Evolutionary conservation across 352 stramenopile genomes (phyloP), one percentile per base, ranked within the genome.

Genomic region (Elongisporangium anandrum): DNA sequence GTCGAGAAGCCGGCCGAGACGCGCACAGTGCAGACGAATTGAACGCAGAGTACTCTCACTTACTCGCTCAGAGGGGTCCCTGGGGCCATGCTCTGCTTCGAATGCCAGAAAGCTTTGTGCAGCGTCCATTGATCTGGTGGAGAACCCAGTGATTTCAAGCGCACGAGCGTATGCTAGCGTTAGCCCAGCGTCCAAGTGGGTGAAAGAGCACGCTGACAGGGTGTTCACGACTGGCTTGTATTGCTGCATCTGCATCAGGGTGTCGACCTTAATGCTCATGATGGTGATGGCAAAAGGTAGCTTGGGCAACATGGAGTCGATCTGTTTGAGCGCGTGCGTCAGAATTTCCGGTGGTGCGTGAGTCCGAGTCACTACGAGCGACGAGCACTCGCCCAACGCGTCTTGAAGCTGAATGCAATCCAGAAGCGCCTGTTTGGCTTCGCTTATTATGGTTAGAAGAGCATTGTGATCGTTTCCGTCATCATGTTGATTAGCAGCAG

Each of bases 371-470:
- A 20, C 23, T 17, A 68, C 47, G 2, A 77, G 47, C 15, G 50
- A 21, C 48, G 56, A 47, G 20, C 26, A 66, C 16, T 57, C 54
- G 22, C 50, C 19, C 5, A 71, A 23, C 8, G 56, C 56, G 10
- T 50, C 60, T 48, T 79, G 62, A 49, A 71, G 67, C 57, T 60
- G 45, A 19, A 75, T 72, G 50, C 61, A 79, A 1, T 53, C 49
- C 1, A 70, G 38, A 9, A 79, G 45, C 5, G 50, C 52, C 16
- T 70, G 55, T 23, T 69, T 73, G 16, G 61, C 61, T 22, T 60
- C 50, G 9, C 56, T 50, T 39, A 2, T 39, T 8, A 13, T 13
- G 29, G 29, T 15, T 19, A 62, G 24, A 13, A 23, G 16, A 50
- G 52, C 56, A 9, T 75, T 47, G 19, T 8, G 21, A 0, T 56